These are phyloP conservation scores for Tetracladium setigerum DNA, from an alignment of 495 filamentous ascomycete species.

Conservation along the genomic window DNA sequence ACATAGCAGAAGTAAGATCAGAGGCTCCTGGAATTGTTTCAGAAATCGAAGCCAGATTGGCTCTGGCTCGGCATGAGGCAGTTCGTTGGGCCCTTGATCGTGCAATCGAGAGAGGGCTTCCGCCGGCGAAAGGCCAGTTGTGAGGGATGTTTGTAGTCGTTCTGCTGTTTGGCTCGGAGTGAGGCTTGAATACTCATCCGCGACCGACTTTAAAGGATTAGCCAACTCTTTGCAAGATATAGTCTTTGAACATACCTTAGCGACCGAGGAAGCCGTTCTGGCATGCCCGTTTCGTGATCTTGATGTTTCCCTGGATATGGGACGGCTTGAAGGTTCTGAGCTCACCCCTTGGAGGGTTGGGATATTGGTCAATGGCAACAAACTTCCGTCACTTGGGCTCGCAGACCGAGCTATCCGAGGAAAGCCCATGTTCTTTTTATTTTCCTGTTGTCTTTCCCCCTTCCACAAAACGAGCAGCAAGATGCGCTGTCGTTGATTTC, in stretches of 20 bases:
- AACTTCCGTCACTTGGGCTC: slow-evolving; percentile 7
- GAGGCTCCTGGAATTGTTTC: slow-evolving; percentile 92
- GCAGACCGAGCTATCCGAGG: slow-evolving; percentile 15
- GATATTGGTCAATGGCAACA: slow-evolving; percentile 19
- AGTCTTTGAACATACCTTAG: slow-evolving; percentile 13
- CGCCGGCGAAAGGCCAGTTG: slow-evolving; percentile 67
- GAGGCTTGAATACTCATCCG: slow-evolving; percentile 43
- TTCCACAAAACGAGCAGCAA: slow-evolving; percentile 14
- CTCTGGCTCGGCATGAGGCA: slow-evolving; percentile 88
- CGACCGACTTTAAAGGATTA: slow-evolving; percentile 20
- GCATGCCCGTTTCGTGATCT: slow-evolving; percentile 17
- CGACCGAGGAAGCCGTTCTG: slow-evolving; percentile 18
- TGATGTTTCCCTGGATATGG: slow-evolving; percentile 11
- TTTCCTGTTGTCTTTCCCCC: neutral
- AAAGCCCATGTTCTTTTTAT: slow-evolving; percentile 15
- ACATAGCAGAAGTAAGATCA: slow-evolving; percentile 78
- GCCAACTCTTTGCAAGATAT: neutral
- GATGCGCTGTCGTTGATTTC: slow-evolving; percentile 13
- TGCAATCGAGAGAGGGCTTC: slow-evolving; percentile 74
- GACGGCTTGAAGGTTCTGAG: slow-evolving; percentile 15
- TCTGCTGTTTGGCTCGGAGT: slow-evolving; percentile 69
- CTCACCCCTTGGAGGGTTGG: slow-evolving; percentile 12
- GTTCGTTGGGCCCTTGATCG: slow-evolving; percentile 85
- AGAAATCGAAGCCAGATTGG: slow-evolving; percentile 90
- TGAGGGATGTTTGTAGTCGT: slow-evolving; percentile 73